Percentiles rank a stretch among this genome's conserved stretches.
phyloP scores from a whole-genome alignment of 768 basidiomycete genomes.

The Ramaria sp. region DNA sequence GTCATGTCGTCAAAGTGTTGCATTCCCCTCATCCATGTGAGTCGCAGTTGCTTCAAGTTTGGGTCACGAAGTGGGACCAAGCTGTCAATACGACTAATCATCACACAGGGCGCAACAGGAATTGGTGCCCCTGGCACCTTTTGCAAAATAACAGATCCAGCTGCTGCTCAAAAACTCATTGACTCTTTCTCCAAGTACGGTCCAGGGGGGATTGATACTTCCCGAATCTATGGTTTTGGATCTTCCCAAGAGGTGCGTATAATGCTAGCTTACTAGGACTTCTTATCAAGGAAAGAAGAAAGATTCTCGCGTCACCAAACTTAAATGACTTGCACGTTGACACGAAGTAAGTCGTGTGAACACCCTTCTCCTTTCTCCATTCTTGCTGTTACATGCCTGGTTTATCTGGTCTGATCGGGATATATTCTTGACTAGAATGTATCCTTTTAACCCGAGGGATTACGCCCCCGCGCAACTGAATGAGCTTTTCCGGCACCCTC shows the following conservation, averaged over 20 bases:
- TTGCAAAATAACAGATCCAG: constrained; percentile 22
- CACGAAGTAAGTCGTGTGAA: constrained; percentile 29
- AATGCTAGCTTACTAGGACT: background rate
- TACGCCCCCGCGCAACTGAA: constrained; percentile 32
- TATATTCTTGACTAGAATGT: constrained; percentile 23
- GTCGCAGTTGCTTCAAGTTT: too few relatives aligned
- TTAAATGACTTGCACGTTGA: constrained; percentile 32
- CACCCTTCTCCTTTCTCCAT: background rate
- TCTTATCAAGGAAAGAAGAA: background rate
- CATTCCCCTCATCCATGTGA: too few relatives aligned
- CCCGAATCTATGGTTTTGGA: constrained; percentile 28
- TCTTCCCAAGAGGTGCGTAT: constrained; percentile 43
- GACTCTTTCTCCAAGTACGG: constrained; percentile 32
- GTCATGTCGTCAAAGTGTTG: too few relatives aligned
- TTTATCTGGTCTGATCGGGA: background rate
- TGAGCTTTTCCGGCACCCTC: constrained; percentile 38
- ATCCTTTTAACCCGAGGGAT: constrained; percentile 30
- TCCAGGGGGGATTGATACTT: constrained; percentile 39
- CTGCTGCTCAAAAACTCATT: constrained; percentile 33
- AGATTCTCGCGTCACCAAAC: constrained; percentile 32
- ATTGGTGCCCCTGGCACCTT: background rate
- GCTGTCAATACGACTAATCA: too few relatives aligned
- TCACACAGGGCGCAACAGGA: too few relatives aligned
- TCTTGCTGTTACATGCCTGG: background rate
- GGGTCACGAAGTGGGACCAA: too few relatives aligned